Percentiles rank a stretch among this genome's conserved stretches.
phyloP scores from a whole-genome alignment of 2,329 filamentous ascomycete species.

The Neonectria neomacrospora region DNA sequence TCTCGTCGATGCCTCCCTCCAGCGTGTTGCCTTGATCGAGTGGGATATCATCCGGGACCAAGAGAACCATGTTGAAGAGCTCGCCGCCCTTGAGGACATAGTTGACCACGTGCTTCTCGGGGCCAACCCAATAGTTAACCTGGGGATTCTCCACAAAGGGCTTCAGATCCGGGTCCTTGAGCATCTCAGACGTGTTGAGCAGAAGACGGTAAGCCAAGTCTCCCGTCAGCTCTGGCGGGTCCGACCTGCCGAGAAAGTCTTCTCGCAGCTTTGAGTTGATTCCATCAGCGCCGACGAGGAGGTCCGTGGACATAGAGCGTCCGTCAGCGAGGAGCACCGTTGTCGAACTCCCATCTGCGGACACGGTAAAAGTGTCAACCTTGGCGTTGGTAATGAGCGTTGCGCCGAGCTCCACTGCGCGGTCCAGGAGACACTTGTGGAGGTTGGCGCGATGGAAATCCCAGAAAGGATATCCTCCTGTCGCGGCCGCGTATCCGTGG shows the following conservation, averaged over 20 bases:
- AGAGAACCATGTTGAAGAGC: slow-evolving; percentile 59
- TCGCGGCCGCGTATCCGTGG: slow-evolving; percentile 34
- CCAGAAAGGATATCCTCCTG: slow-evolving; percentile 52
- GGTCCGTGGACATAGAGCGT: slow-evolving; percentile 51
- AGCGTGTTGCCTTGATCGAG: slow-evolving; percentile 27
- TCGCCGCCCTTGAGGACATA: slow-evolving; percentile 57
- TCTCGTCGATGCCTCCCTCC: slow-evolving; percentile 52
- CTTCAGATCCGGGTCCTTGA: slow-evolving; percentile 58
- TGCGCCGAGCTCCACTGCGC: slow-evolving; percentile 54
- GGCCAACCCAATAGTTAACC: slow-evolving; percentile 66
- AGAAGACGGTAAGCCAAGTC: slow-evolving; percentile 67
- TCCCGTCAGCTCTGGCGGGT: slow-evolving; percentile 62
- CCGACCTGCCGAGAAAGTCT: slow-evolving; percentile 54
- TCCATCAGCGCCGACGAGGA: slow-evolving; percentile 62
- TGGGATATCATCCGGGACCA: slow-evolving; percentile 59
- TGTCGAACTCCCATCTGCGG: slow-evolving; percentile 23
- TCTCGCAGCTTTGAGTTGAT: slow-evolving; percentile 50
- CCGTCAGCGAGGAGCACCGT: slow-evolving; percentile 46
- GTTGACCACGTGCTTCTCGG: slow-evolving; percentile 60
- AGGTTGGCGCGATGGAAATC: slow-evolving; percentile 63
- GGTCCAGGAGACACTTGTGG: slow-evolving; percentile 54
- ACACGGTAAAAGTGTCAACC: slow-evolving; percentile 26
- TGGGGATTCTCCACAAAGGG: slow-evolving; percentile 58
- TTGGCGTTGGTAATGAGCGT: slow-evolving; percentile 43
- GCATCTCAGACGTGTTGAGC: slow-evolving; percentile 57